Base-by-base conservation (phyloP, 2,329 filamentous ascomycete species). In the Fusarium tjaetaba region DNA sequence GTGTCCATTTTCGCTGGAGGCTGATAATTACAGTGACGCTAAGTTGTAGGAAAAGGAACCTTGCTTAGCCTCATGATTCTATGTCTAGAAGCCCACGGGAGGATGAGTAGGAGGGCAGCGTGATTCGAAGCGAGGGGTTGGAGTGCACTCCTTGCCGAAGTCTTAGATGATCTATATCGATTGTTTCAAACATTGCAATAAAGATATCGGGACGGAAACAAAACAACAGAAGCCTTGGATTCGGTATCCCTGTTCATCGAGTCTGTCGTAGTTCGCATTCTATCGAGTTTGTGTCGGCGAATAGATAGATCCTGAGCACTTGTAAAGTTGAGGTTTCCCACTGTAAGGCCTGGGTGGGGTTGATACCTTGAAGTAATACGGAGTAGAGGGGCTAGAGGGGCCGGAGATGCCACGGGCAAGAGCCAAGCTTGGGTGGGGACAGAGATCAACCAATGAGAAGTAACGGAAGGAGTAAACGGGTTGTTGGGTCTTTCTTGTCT, bases 111-210 rank as follows among this genome's bases (percentile, higher is more conserved):
- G 69, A 61, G 67, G 55, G 59, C 67, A 59, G 30, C 42, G 56
- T 74, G 71, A 59, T 74, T 65, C 26, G 58, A 49, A 51, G 43
- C 49, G 59, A 68, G 52, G 34, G 42, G 68, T 43, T 52, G 39
- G n/a, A 61, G 24, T 68, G 49, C 42, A 58, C 45, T 60, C 36
- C 32, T 57, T 34, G 58, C 24, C 28, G 42, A 56, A 42, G 52
- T 42, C 51, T 58, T 30, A 26, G 22, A 36, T 46, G 36, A 58
- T 68, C 32, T 24, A 24, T 18, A 32, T 30, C 39, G 56, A 45
- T n/a, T 30, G 32, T 46, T 11, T 53, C 16, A 26, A 53, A 22
- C 22, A 22, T n/a, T n/a, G 20, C 16, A 38, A 49, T 61, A n/a
- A 34, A n/a, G 36, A 24, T 3, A 42, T 62, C 34, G 41, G 15